A percentile compares a stretch with the other conserved stretches of the same genome.
Evolutionary conservation across 2,329 filamentous ascomycete genomes (phyloP).

Genomic region (Calonectria crousiana): DNA sequence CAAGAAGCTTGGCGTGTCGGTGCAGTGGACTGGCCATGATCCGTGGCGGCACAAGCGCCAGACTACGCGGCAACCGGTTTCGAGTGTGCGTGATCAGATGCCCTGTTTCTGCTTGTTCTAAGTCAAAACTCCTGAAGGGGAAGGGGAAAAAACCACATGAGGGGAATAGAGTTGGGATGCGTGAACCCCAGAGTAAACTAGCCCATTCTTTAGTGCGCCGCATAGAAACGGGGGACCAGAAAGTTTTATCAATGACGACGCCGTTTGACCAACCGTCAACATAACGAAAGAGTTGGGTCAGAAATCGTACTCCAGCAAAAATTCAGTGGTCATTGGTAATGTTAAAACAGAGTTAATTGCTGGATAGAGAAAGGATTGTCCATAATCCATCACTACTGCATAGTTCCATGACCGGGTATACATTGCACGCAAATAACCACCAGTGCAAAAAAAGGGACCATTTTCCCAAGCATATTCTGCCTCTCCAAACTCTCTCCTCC

Average conservation of each 20-base stretch:
- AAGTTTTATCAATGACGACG: conserved; percentile 19
- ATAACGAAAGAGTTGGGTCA: not conserved
- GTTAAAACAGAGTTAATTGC: not conserved
- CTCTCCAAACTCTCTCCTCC: conserved; percentile 4
- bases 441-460: not conserved
- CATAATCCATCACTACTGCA: not conserved
- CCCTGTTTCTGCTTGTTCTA: not conserved
- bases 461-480: not conserved
- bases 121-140: not conserved
- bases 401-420: conserved; percentile 22
- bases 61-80: conserved; percentile 20
- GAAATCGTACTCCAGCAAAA: not conserved
- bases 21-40: conserved; percentile 28
- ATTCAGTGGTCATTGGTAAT: not conserved
- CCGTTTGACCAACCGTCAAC: not conserved
- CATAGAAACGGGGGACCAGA: not conserved
- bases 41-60: conserved; percentile 35
- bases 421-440: not conserved
- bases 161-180: not conserved
- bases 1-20: not conserved
- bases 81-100: conserved; percentile 23
- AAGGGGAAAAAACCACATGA: not conserved
- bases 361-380: not conserved
- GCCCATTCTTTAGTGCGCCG: not conserved
- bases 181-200: not conserved